Evolutionary conservation across 108 stramenopile genomes (phyloP).

Genomic region (Asterionellopsis glacialis): DNA sequence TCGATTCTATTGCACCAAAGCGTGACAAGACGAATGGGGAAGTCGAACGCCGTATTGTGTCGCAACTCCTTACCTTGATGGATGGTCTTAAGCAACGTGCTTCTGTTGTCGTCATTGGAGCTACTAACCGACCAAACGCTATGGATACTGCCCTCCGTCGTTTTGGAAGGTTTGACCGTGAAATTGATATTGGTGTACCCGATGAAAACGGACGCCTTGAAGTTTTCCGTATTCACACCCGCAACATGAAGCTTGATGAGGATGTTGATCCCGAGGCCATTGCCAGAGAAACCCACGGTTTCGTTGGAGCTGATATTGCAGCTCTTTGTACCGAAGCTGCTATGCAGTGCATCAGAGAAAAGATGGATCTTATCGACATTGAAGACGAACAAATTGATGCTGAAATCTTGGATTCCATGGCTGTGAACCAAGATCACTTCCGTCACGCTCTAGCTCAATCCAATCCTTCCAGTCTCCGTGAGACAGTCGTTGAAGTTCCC

Average conservation of each 20-base stretch:
- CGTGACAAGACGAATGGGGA: conserved; percentile 99
- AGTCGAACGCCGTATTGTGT: conserved; percentile 98
- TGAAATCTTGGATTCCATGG: conserved; percentile 98
- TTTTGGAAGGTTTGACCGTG: conserved; percentile 99
- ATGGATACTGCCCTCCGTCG: conserved; percentile 97
- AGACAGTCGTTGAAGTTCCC: conserved; percentile 99
- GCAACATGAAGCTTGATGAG: conserved; percentile 99
- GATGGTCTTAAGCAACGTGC: conserved; percentile 97
- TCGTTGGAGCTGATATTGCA: conserved; percentile 99
- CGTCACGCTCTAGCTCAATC: conserved; percentile 92
- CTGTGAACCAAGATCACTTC: conserved; percentile 99
- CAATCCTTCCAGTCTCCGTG: conserved; percentile 97
- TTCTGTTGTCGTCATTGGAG: conserved; percentile 96
- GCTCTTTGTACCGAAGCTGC: conserved; percentile 99
- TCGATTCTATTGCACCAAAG: conserved; percentile 99
- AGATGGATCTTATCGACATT: conserved; percentile 99
- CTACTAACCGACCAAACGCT: conserved; percentile 95
- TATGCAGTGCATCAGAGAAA: conserved; percentile 99
- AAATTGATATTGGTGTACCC: conserved; percentile 99
- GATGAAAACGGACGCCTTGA: conserved; percentile 99
- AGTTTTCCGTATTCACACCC: conserved; percentile 99
- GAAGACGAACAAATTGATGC: conserved; percentile 99
- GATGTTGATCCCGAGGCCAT: conserved; percentile 98
- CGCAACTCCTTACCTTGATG: conserved; percentile 98
- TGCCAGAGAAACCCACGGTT: conserved; percentile 97